A percentile compares a stretch with the other conserved stretches of the same genome.
phyloP scores from a whole-genome alignment of 805 yeast species.

The Nakazawaea ishiwadae region DNA sequence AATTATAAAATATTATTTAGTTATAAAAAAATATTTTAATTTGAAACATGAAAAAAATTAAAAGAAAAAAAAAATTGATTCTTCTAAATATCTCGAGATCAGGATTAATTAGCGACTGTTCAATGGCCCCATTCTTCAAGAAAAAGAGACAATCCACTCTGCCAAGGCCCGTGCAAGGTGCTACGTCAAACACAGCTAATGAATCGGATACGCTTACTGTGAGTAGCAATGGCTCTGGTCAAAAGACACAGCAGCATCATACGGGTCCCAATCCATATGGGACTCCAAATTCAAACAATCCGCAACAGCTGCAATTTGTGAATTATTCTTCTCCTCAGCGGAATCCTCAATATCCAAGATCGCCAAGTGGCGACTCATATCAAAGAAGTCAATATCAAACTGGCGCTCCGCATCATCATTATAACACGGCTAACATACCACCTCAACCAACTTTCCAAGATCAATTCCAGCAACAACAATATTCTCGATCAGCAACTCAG shows the following conservation, averaged over 20 bases:
- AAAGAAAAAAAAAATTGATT: background rate
- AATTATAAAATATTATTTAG: too few relatives aligned
- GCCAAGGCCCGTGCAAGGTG: slow-evolving; percentile 11
- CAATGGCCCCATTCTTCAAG: slow-evolving; percentile 21
- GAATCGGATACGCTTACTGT: slow-evolving; percentile 1
- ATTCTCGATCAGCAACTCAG: background rate
- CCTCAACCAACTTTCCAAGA: slow-evolving; percentile 2
- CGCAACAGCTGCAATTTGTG: background rate
- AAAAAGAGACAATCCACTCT: slow-evolving; percentile 15
- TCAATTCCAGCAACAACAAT: background rate
- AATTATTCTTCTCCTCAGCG: background rate
- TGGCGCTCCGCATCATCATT: background rate
- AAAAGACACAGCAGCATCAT: too few relatives aligned
- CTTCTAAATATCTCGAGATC: background rate
- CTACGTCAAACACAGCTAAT: slow-evolving; percentile 14
- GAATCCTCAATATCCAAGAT: background rate
- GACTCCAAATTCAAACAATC: slow-evolving; percentile 5
- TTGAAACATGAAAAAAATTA: background rate
- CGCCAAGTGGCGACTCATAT: background rate
- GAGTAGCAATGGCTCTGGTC: background rate
- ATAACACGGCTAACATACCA: slow-evolving; percentile 6
- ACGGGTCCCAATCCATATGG: slow-evolving; percentile 13
- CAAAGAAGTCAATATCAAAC: background rate
- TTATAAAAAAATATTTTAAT: too few relatives aligned
- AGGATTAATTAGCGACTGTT: background rate